Base-by-base conservation (phyloP, 2,329 filamentous ascomycete genomes). In the Ceratocystis papillata region DNA sequence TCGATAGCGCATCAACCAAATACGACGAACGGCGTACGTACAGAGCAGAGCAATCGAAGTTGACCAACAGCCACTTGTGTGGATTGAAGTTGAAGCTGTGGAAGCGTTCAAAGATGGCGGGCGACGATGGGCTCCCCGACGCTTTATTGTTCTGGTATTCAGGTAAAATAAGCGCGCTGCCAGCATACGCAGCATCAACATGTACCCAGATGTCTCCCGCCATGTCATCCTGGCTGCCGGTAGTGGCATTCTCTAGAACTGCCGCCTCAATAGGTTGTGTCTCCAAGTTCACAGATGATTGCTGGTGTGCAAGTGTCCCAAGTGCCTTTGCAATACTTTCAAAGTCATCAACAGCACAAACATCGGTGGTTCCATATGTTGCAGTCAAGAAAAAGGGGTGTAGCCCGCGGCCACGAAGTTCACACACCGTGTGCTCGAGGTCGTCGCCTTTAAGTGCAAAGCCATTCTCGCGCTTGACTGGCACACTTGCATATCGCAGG, bases 11-110 rank as follows among this genome's bases (percentile, higher is more conserved):
- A 68, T 87, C 81, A 55, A 88, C 90, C n/a, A 97, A 82, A 76
- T 91, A 86, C 65, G 79, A 78, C 17, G 92, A 83, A 71, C 86
- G 81, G 69, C 87, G 86, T 62, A 96, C 85, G 76, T 85, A 97
- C 59, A 96, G 81, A 70, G 88, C 88, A 65, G 88, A 90, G 71
- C 80, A 83, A 74, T 97, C 93, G 72, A 96, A 96, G 76, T 96
- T 96, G 67, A 90, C 91, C 20, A 96, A 84, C 61, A 96, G 81
- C 93, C 93, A 96, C 79, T 97, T 97, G 81, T 96, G 92, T 83
- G 96, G 88, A 79, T 96, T 97, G 79, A 93, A 85, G 76, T 96
- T 87, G 81, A 96, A 96, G 69, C 87, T 91, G 78, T 96, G 89
- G 73, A 96, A 91, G 25, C 79, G 77, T 1, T 79, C 77, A 63